These are phyloP conservation scores for Phaeotremella skinneri DNA, from an alignment of 768 basidiomycete genomes.

Conservation along the genomic window DNA sequence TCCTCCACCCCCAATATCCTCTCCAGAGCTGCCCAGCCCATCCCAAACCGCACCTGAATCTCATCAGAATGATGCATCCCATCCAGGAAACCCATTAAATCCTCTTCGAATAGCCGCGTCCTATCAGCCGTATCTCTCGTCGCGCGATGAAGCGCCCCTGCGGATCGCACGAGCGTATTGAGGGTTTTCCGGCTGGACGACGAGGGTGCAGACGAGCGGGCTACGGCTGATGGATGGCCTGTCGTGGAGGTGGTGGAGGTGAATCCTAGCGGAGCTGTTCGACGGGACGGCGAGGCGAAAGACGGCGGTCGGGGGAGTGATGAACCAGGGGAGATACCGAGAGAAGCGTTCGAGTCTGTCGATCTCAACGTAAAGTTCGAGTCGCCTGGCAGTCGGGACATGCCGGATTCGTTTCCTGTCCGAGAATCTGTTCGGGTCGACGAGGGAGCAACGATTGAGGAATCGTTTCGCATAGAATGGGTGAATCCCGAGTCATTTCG, in stretches of 20 bases:
- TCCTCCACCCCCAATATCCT: slow-evolving; percentile 56
- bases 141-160: slow-evolving; percentile 16
- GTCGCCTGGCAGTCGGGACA: slow-evolving; percentile 21
- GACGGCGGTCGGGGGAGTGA: slow-evolving; percentile 24
- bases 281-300: slow-evolving; percentile 7
- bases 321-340: slow-evolving; percentile 32
- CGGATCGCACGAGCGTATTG: slow-evolving; percentile 8
- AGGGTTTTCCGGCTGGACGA: slow-evolving; percentile 7
- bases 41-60: slow-evolving; percentile 74
- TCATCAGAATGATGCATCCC: slow-evolving; percentile 93
- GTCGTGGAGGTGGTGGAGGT: not conserved
- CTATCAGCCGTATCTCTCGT: slow-evolving; percentile 10
- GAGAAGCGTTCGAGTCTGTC: slow-evolving; percentile 29
- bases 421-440: slow-evolving; percentile 49
- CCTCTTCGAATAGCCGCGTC: slow-evolving; percentile 36
- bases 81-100: slow-evolving; percentile 61
- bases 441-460: slow-evolving; percentile 54
- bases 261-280: not conserved
- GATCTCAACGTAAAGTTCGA: slow-evolving; percentile 42
- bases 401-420: not conserved
- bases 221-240: not conserved
- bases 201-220: not conserved
- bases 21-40: slow-evolving; percentile 77
- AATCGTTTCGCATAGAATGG: slow-evolving; percentile 23
- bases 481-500: slow-evolving; percentile 25